Evolutionary conservation across 2,329 filamentous ascomycete genomes (phyloP), one percentile per base, ranked within the genome.

Genomic region (Fusarium paranaense): DNA sequence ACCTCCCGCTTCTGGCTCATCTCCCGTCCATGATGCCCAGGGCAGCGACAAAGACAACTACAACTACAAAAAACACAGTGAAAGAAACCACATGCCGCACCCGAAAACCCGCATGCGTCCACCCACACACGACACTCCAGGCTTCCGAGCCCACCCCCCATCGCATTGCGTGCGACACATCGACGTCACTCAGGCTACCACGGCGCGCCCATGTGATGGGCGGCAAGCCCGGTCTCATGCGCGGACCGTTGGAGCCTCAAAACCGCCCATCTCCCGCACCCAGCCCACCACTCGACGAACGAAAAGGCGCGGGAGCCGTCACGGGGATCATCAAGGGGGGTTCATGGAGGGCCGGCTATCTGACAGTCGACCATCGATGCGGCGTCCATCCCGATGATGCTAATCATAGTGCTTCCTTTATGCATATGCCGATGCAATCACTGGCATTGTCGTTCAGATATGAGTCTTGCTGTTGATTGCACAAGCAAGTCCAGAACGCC

Each of bases 171-270:
- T 75, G 66, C 72, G 22, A 75, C 69, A 37, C 54, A 60, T 64
- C 65, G 59, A 73, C 69, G 72, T 74, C 72, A 74, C 72, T 62
- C 69, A 58, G 65, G 62, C 60, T 60, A 20, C 56, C 66, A 73
- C 69, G 33, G 18, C 50, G 61, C 37, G 57, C 56, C 35, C 72
- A 75, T 74, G 72, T 74, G 72, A 75, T 74, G 38, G 69, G 69
- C 62, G 72, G 72, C 62, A 75, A 74, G 59, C 72, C 72, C 72
- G 72, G 62, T 70, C 72, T 66, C 56, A 52, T 40, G 25, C 60
- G 58, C 45, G 27, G 56, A 64, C 62, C 59, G 37, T 56, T 60
- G 30, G 22, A 72, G 69, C 72, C 32, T 70, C 62, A 69, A 25
- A 58, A 42, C 58, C 30, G 9, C 37, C 40, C 45, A 50, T 56